Evolutionary conservation across 495 filamentous ascomycete species (phyloP).

Genomic region (Neurospora terricola): DNA sequence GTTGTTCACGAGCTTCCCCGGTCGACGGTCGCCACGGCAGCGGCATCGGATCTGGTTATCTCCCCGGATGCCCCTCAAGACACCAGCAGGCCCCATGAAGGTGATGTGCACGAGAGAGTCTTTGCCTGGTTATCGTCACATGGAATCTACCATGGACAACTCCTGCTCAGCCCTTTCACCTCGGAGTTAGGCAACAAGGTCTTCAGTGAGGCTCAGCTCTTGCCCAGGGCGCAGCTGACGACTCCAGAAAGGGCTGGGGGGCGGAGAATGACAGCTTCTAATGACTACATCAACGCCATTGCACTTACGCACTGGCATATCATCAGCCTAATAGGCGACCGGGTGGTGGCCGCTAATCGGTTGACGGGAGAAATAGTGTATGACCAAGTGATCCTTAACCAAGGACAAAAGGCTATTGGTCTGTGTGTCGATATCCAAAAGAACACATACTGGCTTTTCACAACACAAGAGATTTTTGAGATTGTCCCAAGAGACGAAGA

Average conservation of each 20-base stretch:
- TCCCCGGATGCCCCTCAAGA: constrained; percentile 65
- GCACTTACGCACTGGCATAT: constrained; percentile 89
- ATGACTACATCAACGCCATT: constrained; percentile 68
- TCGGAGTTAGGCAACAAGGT: constrained; percentile 54
- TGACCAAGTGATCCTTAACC: constrained; percentile 77
- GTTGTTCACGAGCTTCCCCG: constrained; percentile 56
- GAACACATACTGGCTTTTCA: constrained; percentile 96
- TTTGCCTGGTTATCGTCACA: constrained; percentile 88
- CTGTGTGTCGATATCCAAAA: constrained; percentile 82
- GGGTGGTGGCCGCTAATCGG: constrained; percentile 74
- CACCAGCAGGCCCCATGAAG: constrained; percentile 22
- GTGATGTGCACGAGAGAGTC: constrained; percentile 46
- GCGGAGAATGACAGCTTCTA: constrained; percentile 46
- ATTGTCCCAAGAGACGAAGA: constrained; percentile 85
- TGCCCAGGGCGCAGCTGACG: constrained; percentile 61
- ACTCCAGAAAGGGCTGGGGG: constrained; percentile 48
- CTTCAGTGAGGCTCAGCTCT: constrained; percentile 61
- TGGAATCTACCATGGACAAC: constrained; percentile 77
- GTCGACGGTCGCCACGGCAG: constrained; percentile 41
- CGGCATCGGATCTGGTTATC: constrained; percentile 55
- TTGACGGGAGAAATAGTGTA: constrained; percentile 76
- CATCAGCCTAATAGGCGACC: constrained; percentile 69
- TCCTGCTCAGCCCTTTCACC: constrained; percentile 42
- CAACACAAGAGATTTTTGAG: constrained; percentile 80
- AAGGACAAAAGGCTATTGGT: constrained; percentile 65